These are phyloP conservation scores for Trypanosoma theileri DNA, from an alignment of 208 protist genomes.

Conservation along the genomic window DNA sequence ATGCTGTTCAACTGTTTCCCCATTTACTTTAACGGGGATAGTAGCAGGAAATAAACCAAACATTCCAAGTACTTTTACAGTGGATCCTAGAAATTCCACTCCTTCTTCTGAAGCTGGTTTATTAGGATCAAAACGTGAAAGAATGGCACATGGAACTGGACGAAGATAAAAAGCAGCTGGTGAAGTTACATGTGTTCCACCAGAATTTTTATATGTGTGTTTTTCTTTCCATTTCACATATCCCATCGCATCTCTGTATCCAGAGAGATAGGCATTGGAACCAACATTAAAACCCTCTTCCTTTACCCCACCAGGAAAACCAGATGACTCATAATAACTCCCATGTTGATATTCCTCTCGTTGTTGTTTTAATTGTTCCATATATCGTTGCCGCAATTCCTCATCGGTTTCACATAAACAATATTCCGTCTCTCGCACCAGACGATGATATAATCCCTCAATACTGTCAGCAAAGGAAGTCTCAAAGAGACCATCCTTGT, in stretches of 20 bases:
- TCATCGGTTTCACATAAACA: constrained; percentile 66
- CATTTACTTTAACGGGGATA: constrained; percentile 28
- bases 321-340: not conserved
- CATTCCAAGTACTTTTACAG: constrained; percentile 82
- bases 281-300: constrained; percentile 2
- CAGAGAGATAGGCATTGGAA: constrained; percentile 38
- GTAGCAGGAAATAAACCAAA: constrained; percentile 74
- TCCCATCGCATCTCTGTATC: constrained; percentile 54
- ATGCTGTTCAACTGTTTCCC: constrained; percentile 46
- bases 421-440: constrained; percentile 64
- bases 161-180: constrained; percentile 65
- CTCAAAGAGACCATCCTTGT: constrained; percentile 35
- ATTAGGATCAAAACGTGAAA: constrained; percentile 50
- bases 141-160: constrained; percentile 75
- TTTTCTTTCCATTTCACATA: constrained; percentile 47
- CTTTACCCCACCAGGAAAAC: constrained; percentile 4
- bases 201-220: constrained; percentile 36
- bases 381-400: constrained; percentile 58
- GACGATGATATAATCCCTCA: constrained; percentile 63
- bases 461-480: constrained; percentile 48
- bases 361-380: constrained; percentile 40
- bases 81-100: constrained; percentile 50
- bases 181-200: constrained; percentile 48
- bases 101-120: constrained; percentile 41
- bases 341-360: not conserved